These are phyloP conservation scores for Suillus bovinus DNA, from an alignment of 768 basidiomycete genomes.

Conservation along the genomic window DNA sequence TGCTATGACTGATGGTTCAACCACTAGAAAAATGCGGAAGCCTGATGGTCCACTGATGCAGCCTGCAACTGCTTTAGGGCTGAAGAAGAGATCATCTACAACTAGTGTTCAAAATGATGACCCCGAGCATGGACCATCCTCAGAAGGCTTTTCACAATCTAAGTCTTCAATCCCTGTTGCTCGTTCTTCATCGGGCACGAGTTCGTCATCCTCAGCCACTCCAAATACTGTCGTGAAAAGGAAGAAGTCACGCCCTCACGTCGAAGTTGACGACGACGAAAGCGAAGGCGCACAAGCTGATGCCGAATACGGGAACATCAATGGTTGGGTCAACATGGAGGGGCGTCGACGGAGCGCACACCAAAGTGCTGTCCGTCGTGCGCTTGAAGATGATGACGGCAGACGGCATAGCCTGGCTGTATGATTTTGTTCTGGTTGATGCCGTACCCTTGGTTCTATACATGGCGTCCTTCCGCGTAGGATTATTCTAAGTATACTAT, in stretches of 20 bases:
- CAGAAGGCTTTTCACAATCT: constrained; percentile 36
- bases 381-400: constrained; percentile 47
- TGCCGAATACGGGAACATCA: constrained; percentile 51
- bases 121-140: constrained; percentile 39
- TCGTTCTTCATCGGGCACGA: constrained; percentile 39
- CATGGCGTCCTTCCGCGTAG: constrained; percentile 24
- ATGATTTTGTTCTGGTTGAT: constrained; percentile 30
- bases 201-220: constrained; percentile 28
- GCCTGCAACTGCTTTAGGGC: constrained; percentile 27
- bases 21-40: constrained; percentile 82
- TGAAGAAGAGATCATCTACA: constrained; percentile 46
- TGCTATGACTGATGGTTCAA: constrained; percentile 12
- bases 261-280: constrained; percentile 51
- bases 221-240: constrained; percentile 39
- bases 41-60: constrained; percentile 56
- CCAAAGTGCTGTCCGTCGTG: constrained; percentile 30
- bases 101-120: constrained; percentile 37
- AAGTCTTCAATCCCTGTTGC: constrained; percentile 38
- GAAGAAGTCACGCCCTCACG: constrained; percentile 54
- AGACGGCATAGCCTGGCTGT: constrained; percentile 70
- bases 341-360: constrained; percentile 49
- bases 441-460: constrained; percentile 20
- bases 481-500: constrained; percentile 37
- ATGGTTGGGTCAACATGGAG: constrained; percentile 56
- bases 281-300: constrained; percentile 75